Conservation (phyloP, 2,329 filamentous ascomycete genomes). For the Hypomyces rosellus region DNA sequence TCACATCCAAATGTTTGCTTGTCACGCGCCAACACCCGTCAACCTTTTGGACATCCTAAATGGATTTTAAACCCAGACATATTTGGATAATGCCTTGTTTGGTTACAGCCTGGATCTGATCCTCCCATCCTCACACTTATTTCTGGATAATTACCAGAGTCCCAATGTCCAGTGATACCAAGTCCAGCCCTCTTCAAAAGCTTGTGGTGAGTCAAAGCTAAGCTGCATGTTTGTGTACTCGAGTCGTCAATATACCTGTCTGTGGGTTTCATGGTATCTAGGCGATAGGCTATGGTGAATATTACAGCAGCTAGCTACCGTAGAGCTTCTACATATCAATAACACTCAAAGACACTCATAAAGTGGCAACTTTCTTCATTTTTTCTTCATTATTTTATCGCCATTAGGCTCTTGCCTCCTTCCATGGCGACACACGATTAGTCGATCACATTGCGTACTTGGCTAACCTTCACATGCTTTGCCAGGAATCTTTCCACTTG, state of each 20-base stretch:
- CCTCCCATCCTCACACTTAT: not conserved
- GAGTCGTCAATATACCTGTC: no score
- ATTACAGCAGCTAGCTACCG: no score
- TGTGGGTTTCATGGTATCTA: no score
- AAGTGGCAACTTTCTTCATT: no score
- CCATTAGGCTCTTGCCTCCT: no score
- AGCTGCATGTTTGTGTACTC: not conserved
- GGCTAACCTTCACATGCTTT: not conserved
- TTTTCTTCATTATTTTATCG: no score
- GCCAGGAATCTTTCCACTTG: conserved; percentile 63
- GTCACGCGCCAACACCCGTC: no score
- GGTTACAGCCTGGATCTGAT: not conserved
- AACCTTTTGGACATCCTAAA: not conserved
- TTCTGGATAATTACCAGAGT: not conserved
- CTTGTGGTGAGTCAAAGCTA: not conserved
- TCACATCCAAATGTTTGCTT: no score
- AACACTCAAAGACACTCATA: no score
- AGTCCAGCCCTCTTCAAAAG: not conserved
- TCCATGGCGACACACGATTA: no score
- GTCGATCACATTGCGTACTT: not conserved
- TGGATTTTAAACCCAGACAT: not conserved
- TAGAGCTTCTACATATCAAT: no score
- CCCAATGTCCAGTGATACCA: not conserved
- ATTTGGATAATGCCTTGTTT: not conserved
- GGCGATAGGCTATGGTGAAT: no score